Percentiles rank a stretch among this genome's conserved stretches.
phyloP scores from a whole-genome alignment of 345 rosid genomes.

The Salix viminalis region DNA sequence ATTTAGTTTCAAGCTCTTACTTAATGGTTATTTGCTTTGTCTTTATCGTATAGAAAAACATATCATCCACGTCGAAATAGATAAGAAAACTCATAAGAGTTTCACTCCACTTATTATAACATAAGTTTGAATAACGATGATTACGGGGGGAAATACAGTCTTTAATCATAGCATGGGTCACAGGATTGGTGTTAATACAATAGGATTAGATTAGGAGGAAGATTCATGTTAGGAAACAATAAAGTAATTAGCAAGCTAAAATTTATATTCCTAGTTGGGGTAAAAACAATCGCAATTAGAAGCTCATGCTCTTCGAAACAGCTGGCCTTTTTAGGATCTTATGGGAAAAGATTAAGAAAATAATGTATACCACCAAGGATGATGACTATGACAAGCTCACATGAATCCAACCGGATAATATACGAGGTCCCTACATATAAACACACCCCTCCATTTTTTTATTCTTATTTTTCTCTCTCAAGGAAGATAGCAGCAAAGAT shows the following conservation, averaged over 20 bases:
- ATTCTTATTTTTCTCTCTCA: background rate
- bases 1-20: too few relatives aligned
- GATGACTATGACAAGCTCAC: slow-evolving; percentile 44
- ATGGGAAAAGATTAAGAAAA: background rate
- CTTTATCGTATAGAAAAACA: too few relatives aligned
- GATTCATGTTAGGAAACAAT: background rate
- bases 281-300: background rate
- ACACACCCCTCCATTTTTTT: slow-evolving; percentile 8
- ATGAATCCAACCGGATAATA: slow-evolving; percentile 54
- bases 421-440: slow-evolving; percentile 45
- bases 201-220: background rate
- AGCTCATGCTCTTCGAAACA: slow-evolving; percentile 27
- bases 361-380: slow-evolving; percentile 31
- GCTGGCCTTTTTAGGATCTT: slow-evolving; percentile 26
- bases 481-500: background rate
- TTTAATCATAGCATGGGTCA: too few relatives aligned
- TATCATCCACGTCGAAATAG: too few relatives aligned
- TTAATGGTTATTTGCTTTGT: too few relatives aligned
- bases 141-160: too few relatives aligned
- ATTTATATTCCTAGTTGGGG: background rate
- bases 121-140: too few relatives aligned
- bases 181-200: background rate
- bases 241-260: background rate
- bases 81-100: too few relatives aligned
- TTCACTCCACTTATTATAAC: too few relatives aligned